Base-by-base conservation (phyloP, 345 rosid species). In the Pistacia atlantica region DNA sequence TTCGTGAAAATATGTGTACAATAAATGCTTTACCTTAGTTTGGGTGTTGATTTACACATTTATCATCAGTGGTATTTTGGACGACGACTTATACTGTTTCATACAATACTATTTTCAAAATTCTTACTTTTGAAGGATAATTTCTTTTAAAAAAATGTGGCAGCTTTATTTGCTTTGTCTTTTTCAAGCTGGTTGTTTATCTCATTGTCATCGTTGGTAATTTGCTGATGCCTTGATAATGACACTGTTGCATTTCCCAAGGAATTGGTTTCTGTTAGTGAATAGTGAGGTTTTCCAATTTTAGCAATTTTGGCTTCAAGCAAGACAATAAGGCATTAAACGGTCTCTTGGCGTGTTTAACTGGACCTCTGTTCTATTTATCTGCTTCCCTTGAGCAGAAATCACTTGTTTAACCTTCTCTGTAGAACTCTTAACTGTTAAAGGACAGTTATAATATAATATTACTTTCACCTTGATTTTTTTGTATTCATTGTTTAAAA, bases 391-490 rank as follows among this genome's bases (percentile, higher is more conserved):
- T 71, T 59, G 65, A 58, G 16, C 13, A 42, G 65, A 59, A 31
- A 42, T 42, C 13, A 42, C 28, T 2, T 58, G 38, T 71, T 58
- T 42, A 71, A 57, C 22, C 8, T 72, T 60, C 55, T 58, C 65
- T 59, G 42, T 14, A 58, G 66, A 72, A n/a, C 65, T 10, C 18
- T 46, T 16, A 31, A 69, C 33, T 18, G 61, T 52, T 54, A 31
- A 17, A 56, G 25, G 45, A 9, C 6, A 51, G 14, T 18, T 25
- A 37, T 25, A 11, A 37, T 37, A 20, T 18, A 71, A 20, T 58
- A 57, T 33, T 68, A 12, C 51, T 68, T 49, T 3, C 22, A 68
- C 57, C 72, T 64, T 49, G 72, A 28, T 51, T 68, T 51, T 68
- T 56, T 68, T 68, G 38, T 51, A 28, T 8, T 5, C 42, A 8